Percentiles rank a stretch among this genome's conserved stretches.
These are phyloP conservation scores for Nitzschia palea DNA, from an alignment of 108 stramenopile species.

Conservation along the genomic window DNA sequence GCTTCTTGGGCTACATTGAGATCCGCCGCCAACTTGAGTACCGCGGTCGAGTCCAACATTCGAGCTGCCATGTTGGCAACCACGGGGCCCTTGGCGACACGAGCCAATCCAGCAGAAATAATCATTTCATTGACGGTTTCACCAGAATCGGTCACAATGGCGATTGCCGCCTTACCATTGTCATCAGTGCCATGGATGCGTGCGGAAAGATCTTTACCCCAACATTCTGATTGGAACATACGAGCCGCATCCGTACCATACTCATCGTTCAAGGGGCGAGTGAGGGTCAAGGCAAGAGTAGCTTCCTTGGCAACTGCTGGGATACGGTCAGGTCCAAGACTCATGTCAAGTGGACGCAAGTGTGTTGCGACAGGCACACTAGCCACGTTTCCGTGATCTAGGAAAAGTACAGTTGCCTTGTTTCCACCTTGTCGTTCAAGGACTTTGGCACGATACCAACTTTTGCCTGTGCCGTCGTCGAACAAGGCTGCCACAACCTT, in stretches of 20 bases:
- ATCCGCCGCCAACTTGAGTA: conserved; percentile 59
- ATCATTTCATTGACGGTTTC: conserved; percentile 78
- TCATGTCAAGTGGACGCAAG: conserved; percentile 85
- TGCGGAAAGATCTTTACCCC: conserved; percentile 79
- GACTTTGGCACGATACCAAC: conserved; percentile 97
- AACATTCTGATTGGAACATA: conserved; percentile 71
- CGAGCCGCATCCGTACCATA: conserved; percentile 85
- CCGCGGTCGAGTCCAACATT: conserved; percentile 54
- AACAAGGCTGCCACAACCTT: conserved; percentile 93
- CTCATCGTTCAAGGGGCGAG: conserved; percentile 74
- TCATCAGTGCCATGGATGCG: conserved; percentile 59
- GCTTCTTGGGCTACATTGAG: conserved; percentile 67
- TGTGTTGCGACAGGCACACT: conserved; percentile 70
- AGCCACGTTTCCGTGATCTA: conserved; percentile 97
- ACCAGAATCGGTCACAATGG: conserved; percentile 47
- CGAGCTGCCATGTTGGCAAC: conserved; percentile 47
- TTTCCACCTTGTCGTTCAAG: conserved; percentile 54
- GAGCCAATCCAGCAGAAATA: conserved; percentile 70
- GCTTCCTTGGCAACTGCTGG: conserved; percentile 88
- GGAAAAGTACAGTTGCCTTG: conserved; percentile 79
- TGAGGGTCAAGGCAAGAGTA: conserved; percentile 67
- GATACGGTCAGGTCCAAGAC: conserved; percentile 67
- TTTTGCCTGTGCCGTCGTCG: conserved; percentile 89
- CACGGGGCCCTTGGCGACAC: conserved; percentile 57
- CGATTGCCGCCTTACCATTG: conserved; percentile 62